Evolutionary conservation across 768 basidiomycete genomes (phyloP).

Genomic region (Stropharia rugosoannulata): DNA sequence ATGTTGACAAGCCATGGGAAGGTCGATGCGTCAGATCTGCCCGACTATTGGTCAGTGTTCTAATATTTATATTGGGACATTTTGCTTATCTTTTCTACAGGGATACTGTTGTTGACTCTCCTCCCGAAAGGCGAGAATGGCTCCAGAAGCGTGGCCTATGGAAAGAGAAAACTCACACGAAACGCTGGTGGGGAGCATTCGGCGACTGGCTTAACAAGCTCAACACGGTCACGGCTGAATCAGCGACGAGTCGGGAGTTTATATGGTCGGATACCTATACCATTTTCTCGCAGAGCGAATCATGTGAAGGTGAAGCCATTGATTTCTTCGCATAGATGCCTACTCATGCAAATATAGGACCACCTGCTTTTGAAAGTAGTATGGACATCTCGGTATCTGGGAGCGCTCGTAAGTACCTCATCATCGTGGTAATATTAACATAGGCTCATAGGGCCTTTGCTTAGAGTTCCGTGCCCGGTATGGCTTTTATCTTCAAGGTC

Average conservation of each 20-base stretch:
- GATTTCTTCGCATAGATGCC: background rate
- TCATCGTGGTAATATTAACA: no score
- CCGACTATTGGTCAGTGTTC: slow-evolving; percentile 12
- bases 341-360: background rate
- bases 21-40: slow-evolving; percentile 11
- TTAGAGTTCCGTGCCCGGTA: slow-evolving; percentile 11
- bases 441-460: no score
- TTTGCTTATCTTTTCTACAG: background rate
- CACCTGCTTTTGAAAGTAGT: background rate
- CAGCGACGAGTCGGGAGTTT: slow-evolving; percentile 8
- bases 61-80: background rate
- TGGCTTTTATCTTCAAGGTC: slow-evolving; percentile 16
- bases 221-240: slow-evolving; percentile 5
- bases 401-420: slow-evolving; percentile 2
- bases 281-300: slow-evolving; percentile 2
- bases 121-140: slow-evolving; percentile 10
- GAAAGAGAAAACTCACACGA: slow-evolving; percentile 5
- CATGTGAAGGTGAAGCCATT: background rate
- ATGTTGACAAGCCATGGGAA: background rate
- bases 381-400: slow-evolving; percentile 12
- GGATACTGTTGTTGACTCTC: slow-evolving; percentile 10
- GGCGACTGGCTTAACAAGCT: slow-evolving; percentile 11
- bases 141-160: slow-evolving; percentile 10
- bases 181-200: slow-evolving; percentile 16
- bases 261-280: background rate